Base-by-base conservation (phyloP, 2,329 filamentous ascomycete species). In the Nannizziopsis arthrosporioides region DNA sequence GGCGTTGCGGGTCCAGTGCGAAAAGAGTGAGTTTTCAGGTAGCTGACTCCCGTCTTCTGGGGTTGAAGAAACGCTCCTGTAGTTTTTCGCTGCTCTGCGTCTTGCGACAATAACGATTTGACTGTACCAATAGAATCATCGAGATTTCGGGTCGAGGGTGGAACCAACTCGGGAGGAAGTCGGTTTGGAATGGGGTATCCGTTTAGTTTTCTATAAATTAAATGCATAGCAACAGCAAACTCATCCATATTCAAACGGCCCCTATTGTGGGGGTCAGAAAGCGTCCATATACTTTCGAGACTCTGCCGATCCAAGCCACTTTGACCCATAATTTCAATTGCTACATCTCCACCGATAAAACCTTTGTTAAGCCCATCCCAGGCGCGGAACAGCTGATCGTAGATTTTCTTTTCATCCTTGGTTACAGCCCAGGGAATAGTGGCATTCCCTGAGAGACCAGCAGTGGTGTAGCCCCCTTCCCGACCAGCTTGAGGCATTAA, bases 351-450 rank as follows among this genome's bases (percentile, higher is more conserved):
- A 41, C 81, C 84, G 61, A 98, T 93, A 59, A 82, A 94, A 0
- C 92, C 92, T 66, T 93, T 95, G 54, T 81, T 79, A 54, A 98
- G 79, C 2, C 92, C 92, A 68, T 98, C 92, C 92, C 92, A 98
- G 4, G 89, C 89, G 55, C 82, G 85, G 73, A 98, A 98, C 31
- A 96, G 78, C 51, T 87, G 78, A 66, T 98, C 92, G 57, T 98
- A 98, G 54, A 93, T 84, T 52, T 85, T 90, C 74, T 98, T 98
- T 67, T 98, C 92, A 54, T 95, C 89, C 65, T 98, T 98, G 3
- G 92, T 98, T 51, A 98, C 92, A 12, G 92, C 89, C 92, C 92
- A 98, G 0, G 92, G 92, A 60, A 98, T 90, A 6, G 87, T 90
- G 0, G 92, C 92, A 68, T 94, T 96, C 45, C 92, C 92, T 54